A percentile compares a stretch with the other conserved stretches of the same genome.
These are phyloP conservation scores for Ophiostoma angusticollis DNA, from an alignment of 2,329 filamentous ascomycete genomes.

Conservation along the genomic window DNA sequence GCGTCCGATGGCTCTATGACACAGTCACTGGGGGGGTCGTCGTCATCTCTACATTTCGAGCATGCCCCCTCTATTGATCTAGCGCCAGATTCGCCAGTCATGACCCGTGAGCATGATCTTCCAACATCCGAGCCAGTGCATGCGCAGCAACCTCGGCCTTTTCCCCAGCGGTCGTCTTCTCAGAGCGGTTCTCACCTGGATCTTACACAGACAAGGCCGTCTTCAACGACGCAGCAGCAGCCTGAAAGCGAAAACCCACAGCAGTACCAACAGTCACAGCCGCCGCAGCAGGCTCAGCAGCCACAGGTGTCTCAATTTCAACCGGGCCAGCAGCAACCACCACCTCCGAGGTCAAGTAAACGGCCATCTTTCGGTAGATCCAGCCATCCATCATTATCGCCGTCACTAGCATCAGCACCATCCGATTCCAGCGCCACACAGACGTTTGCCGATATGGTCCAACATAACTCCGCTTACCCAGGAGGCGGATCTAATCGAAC, in stretches of 20 bases:
- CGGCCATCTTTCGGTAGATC: slow-evolving; percentile 14
- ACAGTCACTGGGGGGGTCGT: too few relatives aligned
- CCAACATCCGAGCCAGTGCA: background rate
- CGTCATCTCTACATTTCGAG: background rate
- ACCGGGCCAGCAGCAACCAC: slow-evolving; percentile 16
- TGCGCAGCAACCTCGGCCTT: slow-evolving; percentile 22
- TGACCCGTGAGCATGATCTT: background rate
- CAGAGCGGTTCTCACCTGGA: slow-evolving; percentile 32
- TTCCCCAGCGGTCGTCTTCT: slow-evolving; percentile 43
- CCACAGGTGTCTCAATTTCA: too few relatives aligned
- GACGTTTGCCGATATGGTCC: slow-evolving; percentile 51
- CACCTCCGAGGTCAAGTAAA: slow-evolving; percentile 21
- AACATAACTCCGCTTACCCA: slow-evolving; percentile 54
- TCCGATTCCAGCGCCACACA: slow-evolving; percentile 20
- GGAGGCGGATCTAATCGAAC: slow-evolving; percentile 56
- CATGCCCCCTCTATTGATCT: background rate
- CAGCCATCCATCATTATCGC: slow-evolving; percentile 10
- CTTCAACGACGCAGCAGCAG: slow-evolving; percentile 16
- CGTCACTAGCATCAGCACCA: background rate
- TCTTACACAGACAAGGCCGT: slow-evolving; percentile 20
- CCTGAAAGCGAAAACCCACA: slow-evolving; percentile 11
- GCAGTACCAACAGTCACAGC: slow-evolving; percentile 9
- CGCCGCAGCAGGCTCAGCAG: too few relatives aligned
- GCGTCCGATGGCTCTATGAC: background rate
- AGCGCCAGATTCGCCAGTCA: too few relatives aligned